Conservation (phyloP, 352 stramenopile species). For the Pelagophyceae sp. region DNA sequence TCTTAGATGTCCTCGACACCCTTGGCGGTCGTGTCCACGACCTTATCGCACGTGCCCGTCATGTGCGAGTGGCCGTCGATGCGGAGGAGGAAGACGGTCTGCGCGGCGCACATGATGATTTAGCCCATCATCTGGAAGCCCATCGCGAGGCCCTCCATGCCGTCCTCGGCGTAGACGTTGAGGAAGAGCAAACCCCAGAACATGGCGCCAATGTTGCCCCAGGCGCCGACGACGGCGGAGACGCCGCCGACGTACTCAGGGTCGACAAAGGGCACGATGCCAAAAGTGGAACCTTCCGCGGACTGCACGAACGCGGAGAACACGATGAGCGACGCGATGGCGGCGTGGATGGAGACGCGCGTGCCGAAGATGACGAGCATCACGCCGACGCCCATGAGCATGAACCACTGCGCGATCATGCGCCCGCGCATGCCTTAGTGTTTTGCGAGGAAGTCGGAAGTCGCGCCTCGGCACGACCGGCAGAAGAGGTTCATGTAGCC, state of each 20-base stretch:
- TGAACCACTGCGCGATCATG: conserved; percentile 52
- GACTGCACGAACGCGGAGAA: conserved; percentile 64
- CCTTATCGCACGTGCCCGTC: too few species aligned
- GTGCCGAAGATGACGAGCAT: conserved; percentile 61
- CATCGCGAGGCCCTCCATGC: neutral
- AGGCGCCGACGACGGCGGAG: conserved; percentile 36
- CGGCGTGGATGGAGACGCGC: conserved; percentile 44
- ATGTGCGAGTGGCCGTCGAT: conserved; percentile 23
- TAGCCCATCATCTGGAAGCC: neutral
- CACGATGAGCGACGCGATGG: conserved; percentile 59
- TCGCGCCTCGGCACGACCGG: conserved; percentile 62
- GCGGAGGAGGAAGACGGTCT: neutral
- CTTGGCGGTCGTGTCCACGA: too few species aligned
- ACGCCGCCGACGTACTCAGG: conserved; percentile 30
- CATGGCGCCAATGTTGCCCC: conserved; percentile 41
- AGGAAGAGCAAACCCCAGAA: conserved; percentile 31
- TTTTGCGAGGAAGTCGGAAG: conserved; percentile 49
- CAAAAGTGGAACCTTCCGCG: conserved; percentile 38
- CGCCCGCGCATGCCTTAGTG: conserved; percentile 56
- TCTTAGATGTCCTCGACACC: too few species aligned
- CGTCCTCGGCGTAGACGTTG: neutral
- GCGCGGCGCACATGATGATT: conserved; percentile 4
- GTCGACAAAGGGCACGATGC: conserved; percentile 37
- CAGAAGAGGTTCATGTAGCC: conserved; percentile 79
- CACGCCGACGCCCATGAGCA: conserved; percentile 47